These are phyloP conservation scores for Colletotrichum phormii DNA, from an alignment of 2,329 filamentous ascomycete genomes.

Conservation along the genomic window DNA sequence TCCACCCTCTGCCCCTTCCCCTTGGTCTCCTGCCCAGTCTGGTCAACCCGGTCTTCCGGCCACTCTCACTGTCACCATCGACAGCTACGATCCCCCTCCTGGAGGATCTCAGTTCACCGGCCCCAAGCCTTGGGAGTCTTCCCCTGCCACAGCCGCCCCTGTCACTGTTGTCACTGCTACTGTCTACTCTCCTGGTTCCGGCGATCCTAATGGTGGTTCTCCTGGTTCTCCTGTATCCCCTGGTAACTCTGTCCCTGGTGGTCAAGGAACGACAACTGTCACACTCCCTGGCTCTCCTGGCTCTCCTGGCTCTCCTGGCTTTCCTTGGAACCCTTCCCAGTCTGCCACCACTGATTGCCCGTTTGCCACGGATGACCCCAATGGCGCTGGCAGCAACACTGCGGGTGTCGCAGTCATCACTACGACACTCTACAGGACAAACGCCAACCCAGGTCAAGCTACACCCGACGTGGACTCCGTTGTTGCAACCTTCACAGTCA, in stretches of 20 bases:
- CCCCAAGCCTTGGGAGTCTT: slow-evolving; percentile 36
- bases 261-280: background rate
- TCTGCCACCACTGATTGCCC: background rate
- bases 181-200: slow-evolving; percentile 20
- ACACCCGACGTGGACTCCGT: slow-evolving; percentile 11
- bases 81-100: slow-evolving; percentile 35
- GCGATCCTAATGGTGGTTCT: background rate
- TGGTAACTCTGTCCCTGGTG: background rate
- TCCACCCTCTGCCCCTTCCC: slow-evolving; percentile 21
- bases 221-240: background rate
- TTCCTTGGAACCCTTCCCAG: slow-evolving; percentile 23
- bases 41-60: slow-evolving; percentile 28
- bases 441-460: background rate
- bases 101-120: slow-evolving; percentile 38
- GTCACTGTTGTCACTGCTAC: slow-evolving; percentile 38
- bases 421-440: slow-evolving; percentile 18
- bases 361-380: background rate
- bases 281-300: background rate
- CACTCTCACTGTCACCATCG: slow-evolving; percentile 36
- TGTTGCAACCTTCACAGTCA: slow-evolving; percentile 33
- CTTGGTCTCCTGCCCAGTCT: slow-evolving; percentile 30
- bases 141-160: slow-evolving; percentile 9
- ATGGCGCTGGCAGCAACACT: slow-evolving; percentile 5
- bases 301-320: slow-evolving; percentile 2
- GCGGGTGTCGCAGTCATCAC: slow-evolving; percentile 29